Percentiles rank a stretch among this genome's conserved stretches.
These are phyloP conservation scores for Zopfochytrium polystomum DNA, from an alignment of 371 early-diverging fungal species.

Conservation along the genomic window DNA sequence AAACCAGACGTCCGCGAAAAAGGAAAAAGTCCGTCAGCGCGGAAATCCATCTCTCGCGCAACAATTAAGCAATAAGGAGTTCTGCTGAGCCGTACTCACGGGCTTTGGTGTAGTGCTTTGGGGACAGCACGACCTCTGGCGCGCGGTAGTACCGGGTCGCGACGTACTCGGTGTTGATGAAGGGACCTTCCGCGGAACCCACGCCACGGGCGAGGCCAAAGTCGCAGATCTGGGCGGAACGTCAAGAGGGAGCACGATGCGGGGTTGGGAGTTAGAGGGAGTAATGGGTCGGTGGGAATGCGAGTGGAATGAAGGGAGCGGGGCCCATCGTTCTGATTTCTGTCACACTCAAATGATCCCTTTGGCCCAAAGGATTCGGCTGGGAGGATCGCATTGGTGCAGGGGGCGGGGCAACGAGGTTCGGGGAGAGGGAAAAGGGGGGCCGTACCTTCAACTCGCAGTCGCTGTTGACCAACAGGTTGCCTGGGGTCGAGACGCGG, in stretches of 20 bases:
- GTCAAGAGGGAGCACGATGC: too few species aligned
- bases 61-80: slow-evolving; percentile 8
- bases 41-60: background rate
- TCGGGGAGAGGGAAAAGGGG: background rate
- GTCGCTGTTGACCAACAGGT: slow-evolving; percentile 53
- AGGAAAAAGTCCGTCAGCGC: slow-evolving; percentile 5
- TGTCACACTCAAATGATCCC: too few species aligned
- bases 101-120: slow-evolving; percentile 88
- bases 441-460: slow-evolving; percentile 49
- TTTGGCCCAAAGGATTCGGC: too few species aligned
- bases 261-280: too few species aligned
- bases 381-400: too few species aligned
- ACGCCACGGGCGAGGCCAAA: slow-evolving; percentile 58
- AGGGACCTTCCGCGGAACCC: slow-evolving; percentile 59
- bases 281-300: too few species aligned
- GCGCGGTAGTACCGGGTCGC: slow-evolving; percentile 98
- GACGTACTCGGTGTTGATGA: slow-evolving; percentile 83
- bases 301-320: too few species aligned
- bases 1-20: background rate
- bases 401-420: too few species aligned
- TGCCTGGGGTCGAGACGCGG: slow-evolving; percentile 24
- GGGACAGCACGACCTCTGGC: slow-evolving; percentile 97
- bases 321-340: too few species aligned
- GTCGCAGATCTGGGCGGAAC: slow-evolving; percentile 53
- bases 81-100: too few species aligned